Percentiles rank a stretch among this genome's conserved stretches.
These are phyloP conservation scores for Psilocybe cyanescens DNA, from an alignment of 768 basidiomycete species.

Conservation along the genomic window DNA sequence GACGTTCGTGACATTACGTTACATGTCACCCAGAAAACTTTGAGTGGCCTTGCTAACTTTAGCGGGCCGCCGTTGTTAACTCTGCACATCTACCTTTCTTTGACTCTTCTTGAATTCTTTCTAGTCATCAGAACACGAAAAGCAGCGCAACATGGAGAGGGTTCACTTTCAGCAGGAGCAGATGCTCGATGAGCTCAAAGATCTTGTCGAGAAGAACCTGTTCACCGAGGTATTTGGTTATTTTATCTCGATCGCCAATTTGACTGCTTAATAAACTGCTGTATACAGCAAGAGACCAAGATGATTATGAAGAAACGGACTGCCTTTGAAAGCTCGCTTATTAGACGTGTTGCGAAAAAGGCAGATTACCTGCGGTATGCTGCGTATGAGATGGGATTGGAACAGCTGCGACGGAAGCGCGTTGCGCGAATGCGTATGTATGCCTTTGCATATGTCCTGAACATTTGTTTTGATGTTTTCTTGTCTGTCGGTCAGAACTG, in stretches of 20 bases:
- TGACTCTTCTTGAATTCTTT: neutral
- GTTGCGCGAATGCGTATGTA: slow-evolving; percentile 69
- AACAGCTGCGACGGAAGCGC: slow-evolving; percentile 78
- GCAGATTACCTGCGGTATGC: slow-evolving; percentile 89
- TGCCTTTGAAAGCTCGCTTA: slow-evolving; percentile 79
- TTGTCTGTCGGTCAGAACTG: slow-evolving; percentile 34
- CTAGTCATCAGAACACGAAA: neutral
- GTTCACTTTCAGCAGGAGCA: slow-evolving; percentile 93
- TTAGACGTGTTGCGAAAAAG: slow-evolving; percentile 85
- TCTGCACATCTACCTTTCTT: neutral
- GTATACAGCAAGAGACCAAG: slow-evolving; percentile 71
- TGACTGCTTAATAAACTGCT: slow-evolving; percentile 2
- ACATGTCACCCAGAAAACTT: neutral
- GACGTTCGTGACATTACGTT: neutral
- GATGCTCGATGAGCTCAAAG: slow-evolving; percentile 96
- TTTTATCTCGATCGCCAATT: neutral
- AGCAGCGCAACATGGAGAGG: slow-evolving; percentile 70
- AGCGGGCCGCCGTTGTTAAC: slow-evolving; percentile 2
- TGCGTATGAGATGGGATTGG: slow-evolving; percentile 90
- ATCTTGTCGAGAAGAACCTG: slow-evolving; percentile 81
- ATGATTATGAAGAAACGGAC: slow-evolving; percentile 87
- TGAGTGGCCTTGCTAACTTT: neutral
- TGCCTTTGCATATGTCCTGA: neutral
- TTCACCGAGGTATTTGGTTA: slow-evolving; percentile 70
- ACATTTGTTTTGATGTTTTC: neutral